Evolutionary conservation across 257 asterid species (phyloP), one percentile per base, ranked within the genome.

Genomic region (Solanum habrochaites): DNA sequence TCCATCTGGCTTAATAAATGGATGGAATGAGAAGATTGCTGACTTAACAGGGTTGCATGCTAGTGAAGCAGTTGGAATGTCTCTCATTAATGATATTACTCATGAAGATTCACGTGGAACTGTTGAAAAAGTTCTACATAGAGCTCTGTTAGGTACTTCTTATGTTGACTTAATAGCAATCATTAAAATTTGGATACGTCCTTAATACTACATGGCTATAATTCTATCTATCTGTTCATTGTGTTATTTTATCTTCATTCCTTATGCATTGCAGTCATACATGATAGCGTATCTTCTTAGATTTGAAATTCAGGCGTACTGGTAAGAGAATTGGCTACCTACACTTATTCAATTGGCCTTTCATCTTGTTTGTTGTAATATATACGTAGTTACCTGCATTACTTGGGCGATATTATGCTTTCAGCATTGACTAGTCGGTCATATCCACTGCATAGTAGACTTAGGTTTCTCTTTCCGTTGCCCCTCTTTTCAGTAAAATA

Each of bases 11-110:
- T 31, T 88, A 78, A 87, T 94, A 85, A 94, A 94, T 88, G 95
- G 95, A 47, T 95, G 97, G 98, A 95, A 95, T 66, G 66, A 88
- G 35, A 94, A 94, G 88, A 93, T 95, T 89, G 87, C 88, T 80
- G 97, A 95, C 89, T 86, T 95, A 82, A 95, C 94, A 5, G 95
- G 94, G 47, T 85, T 94, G 32, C 89, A 87, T 64, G 89, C 88
- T 83, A 75, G 86, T 25, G 92, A 91, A 83, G 98, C 96, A 88
- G 40, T 89, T 12, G 97, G 97, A 83, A 94, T 89, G 87, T 90
- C 93, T 7, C 89, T 94, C 32, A 27, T 93, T 85, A 81, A 58
- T 82, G 89, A 92, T 60, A 74, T 93, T 39, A 62, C 92, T 90
- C 97, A 93, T 72, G 90, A 88, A 82, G 94, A 92, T 85, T 93